A percentile compares a stretch with the other conserved stretches of the same genome.
Evolutionary conservation across 345 rosid species (phyloP).

Genomic region (Murraya koenigii): DNA sequence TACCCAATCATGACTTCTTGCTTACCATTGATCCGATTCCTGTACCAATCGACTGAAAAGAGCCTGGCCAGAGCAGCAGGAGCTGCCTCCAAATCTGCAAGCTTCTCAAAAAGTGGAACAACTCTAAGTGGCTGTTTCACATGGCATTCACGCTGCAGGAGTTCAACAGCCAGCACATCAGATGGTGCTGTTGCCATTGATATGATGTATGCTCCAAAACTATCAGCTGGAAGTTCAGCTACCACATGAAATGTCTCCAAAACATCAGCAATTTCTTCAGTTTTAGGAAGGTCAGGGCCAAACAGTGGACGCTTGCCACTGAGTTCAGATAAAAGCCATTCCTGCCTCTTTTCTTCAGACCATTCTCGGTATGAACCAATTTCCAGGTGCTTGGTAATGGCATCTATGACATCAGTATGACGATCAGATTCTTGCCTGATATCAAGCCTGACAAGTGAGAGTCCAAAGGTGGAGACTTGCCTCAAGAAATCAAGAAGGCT

Average conservation of each 20-base stretch:
- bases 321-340: constrained; percentile 92
- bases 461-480: constrained; percentile 98
- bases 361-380: constrained; percentile 87
- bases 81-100: constrained; percentile 95
- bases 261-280: constrained; percentile 91
- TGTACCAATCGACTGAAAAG: constrained; percentile 94
- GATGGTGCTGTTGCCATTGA: constrained; percentile 98
- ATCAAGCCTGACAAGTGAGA: constrained; percentile 90
- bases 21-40: constrained; percentile 79
- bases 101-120: constrained; percentile 97
- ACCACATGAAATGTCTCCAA: constrained; percentile 78
- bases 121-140: constrained; percentile 89
- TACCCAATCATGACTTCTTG: constrained; percentile 99
- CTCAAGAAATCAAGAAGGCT: constrained; percentile 97
- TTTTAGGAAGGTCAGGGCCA: constrained; percentile 92
- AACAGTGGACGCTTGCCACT: constrained; percentile 89
- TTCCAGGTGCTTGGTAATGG: constrained; percentile 79
- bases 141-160: constrained; percentile 91
- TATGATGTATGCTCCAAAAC: constrained; percentile 91
- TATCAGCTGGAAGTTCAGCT: constrained; percentile 86
- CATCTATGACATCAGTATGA: constrained; percentile 94
- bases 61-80: constrained; percentile 93
- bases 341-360: constrained; percentile 82
- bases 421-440: constrained; percentile 97
- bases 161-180: constrained; percentile 97